phyloP scores from a whole-genome alignment of 176 grass and related monocot genomes.

The Calamus simplicifolius region DNA sequence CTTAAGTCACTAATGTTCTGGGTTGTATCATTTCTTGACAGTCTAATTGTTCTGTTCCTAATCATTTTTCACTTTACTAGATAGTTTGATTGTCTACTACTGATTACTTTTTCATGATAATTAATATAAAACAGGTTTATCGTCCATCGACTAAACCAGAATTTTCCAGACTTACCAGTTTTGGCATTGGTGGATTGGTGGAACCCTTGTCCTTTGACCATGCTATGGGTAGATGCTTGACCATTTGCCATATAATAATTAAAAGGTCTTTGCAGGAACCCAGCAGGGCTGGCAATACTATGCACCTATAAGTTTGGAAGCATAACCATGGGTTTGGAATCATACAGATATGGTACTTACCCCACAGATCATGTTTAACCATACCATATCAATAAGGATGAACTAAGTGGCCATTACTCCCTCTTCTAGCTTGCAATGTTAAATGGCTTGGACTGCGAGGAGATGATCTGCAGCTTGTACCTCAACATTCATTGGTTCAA shows the following conservation, averaged over 20 bases:
- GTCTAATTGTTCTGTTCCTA: background rate
- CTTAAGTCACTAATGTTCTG: too few relatives aligned
- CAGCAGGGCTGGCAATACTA: slow-evolving; percentile 88
- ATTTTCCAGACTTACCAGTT: slow-evolving; percentile 67
- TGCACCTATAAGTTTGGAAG: slow-evolving; percentile 97
- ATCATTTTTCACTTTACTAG: background rate
- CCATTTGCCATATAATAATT: slow-evolving; percentile 7
- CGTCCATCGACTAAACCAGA: slow-evolving; percentile 62
- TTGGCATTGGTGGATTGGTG: slow-evolving; percentile 85
- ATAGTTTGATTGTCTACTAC: background rate
- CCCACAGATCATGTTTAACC: too few relatives aligned
- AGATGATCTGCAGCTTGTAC: slow-evolving; percentile 73
- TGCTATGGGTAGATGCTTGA: background rate
- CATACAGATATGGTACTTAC: slow-evolving; percentile 80
- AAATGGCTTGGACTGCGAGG: slow-evolving; percentile 88
- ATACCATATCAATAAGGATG: too few relatives aligned
- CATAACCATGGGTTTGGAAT: slow-evolving; percentile 81
- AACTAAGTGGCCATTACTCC: too few relatives aligned
- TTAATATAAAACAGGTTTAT: slow-evolving; percentile 49
- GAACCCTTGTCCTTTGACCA: slow-evolving; percentile 22
- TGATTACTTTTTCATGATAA: background rate
- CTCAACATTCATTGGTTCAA: slow-evolving; percentile 44
- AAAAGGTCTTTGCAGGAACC: slow-evolving; percentile 60
- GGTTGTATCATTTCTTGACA: too few relatives aligned
- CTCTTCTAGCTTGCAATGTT: slow-evolving; percentile 77